Conservation (phyloP, 768 basidiomycete species). For the Scleroderma citrinum region DNA sequence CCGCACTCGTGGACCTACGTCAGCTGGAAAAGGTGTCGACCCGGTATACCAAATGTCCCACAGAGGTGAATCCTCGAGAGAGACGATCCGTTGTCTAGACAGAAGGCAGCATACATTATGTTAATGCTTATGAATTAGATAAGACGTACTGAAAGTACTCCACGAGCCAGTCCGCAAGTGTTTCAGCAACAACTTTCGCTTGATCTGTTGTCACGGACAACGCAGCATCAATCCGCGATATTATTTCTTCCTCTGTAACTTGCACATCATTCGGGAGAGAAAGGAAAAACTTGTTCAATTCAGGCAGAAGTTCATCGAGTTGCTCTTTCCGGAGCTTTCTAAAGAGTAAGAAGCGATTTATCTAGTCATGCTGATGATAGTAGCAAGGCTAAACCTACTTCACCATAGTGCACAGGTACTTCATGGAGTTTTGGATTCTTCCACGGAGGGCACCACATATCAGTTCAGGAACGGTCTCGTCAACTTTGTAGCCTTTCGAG, state of each 20-base stretch:
- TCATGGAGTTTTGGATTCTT: constrained; percentile 37
- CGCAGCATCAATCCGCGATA: constrained; percentile 20
- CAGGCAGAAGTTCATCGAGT: constrained; percentile 34
- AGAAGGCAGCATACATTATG: constrained; percentile 3
- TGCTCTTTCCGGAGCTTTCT: constrained; percentile 38
- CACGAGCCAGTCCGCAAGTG: constrained; percentile 45
- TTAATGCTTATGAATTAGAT: too few species aligned
- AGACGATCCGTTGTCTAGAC: constrained; percentile 36
- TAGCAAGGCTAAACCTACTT: constrained; percentile 33
- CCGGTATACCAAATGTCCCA: constrained; percentile 79
- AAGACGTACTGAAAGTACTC: constrained; percentile 43
- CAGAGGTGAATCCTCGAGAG: constrained; percentile 45
- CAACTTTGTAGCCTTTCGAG: constrained; percentile 37
- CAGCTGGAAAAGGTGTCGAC: constrained; percentile 54
- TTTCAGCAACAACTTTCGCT: constrained; percentile 15
- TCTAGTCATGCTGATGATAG: constrained; percentile 12
- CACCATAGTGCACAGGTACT: constrained; percentile 40
- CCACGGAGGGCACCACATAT: constrained; percentile 45
- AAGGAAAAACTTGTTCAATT: constrained; percentile 35
- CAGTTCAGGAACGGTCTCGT: constrained; percentile 30
- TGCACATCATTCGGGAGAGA: constrained; percentile 28
- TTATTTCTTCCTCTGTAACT: constrained; percentile 28
- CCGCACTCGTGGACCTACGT: constrained; percentile 37
- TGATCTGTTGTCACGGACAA: constrained; percentile 10
- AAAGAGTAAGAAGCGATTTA: neutral